Evolutionary conservation across 176 grass and related monocot genomes (phyloP).

Genomic region (Aegilops bicornis): DNA sequence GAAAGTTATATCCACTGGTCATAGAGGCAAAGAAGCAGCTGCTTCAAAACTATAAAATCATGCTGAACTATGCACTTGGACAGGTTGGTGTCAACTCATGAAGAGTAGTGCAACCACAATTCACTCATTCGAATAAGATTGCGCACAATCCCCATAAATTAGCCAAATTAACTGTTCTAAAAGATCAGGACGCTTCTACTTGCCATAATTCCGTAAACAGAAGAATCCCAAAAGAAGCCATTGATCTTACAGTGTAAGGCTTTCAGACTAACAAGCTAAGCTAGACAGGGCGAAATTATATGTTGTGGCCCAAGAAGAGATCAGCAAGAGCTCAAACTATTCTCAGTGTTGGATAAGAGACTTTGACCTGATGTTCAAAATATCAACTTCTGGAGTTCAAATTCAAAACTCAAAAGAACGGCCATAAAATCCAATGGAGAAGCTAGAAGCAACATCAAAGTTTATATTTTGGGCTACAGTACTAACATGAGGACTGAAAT

Average conservation of each 20-base stretch:
- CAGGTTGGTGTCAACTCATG: neutral
- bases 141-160: neutral
- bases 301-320: neutral
- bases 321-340: neutral
- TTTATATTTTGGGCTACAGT: neutral
- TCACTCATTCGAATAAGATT: constrained; percentile 4
- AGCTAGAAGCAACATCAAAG: neutral
- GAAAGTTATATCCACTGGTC: too few species aligned
- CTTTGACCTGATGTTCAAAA: neutral
- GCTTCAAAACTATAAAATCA: neutral
- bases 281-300: neutral
- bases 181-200: neutral
- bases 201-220: neutral
- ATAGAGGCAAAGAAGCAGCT: neutral
- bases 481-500: constrained; percentile 5
- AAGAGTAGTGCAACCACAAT: neutral
- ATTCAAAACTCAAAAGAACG: neutral
- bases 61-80: neutral
- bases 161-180: neutral
- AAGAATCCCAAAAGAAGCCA: neutral
- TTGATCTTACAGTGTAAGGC: neutral
- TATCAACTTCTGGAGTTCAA: neutral
- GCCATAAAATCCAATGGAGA: neutral
- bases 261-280: neutral
- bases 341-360: neutral